phyloP scores from a whole-genome alignment of 768 basidiomycete genomes.

The Boletus vermiculosoides region DNA sequence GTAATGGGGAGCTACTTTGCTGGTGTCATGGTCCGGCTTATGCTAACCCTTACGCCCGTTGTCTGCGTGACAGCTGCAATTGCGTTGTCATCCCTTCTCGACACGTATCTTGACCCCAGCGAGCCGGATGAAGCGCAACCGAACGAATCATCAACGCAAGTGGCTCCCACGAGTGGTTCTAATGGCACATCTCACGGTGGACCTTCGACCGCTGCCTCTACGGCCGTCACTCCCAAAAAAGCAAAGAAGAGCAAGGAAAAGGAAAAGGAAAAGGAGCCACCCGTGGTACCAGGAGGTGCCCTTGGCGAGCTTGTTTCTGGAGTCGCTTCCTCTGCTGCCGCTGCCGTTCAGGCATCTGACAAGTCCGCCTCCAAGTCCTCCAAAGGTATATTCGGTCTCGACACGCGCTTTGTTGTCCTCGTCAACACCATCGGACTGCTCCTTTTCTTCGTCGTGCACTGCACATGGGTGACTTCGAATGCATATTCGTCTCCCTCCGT shows the following conservation, averaged over 20 bases:
- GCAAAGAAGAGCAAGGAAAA: constrained; percentile 63
- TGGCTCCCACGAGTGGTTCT: not conserved
- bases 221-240: constrained; percentile 34
- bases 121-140: constrained; percentile 50
- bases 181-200: constrained; percentile 19
- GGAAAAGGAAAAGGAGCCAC: constrained; percentile 52
- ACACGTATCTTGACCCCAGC: constrained; percentile 84
- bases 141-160: constrained; percentile 9
- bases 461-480: constrained; percentile 91
- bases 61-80: constrained; percentile 94
- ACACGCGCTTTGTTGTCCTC: constrained; percentile 76
- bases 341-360: constrained; percentile 23
- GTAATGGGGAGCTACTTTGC: constrained; percentile 97
- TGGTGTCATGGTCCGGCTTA: constrained; percentile 98
- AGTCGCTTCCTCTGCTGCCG: constrained; percentile 32
- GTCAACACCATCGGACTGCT: constrained; percentile 76
- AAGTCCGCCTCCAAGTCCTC: constrained; percentile 14
- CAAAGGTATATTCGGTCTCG: constrained; percentile 80
- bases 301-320: constrained; percentile 44
- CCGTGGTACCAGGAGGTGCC: constrained; percentile 34
- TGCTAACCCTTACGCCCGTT: constrained; percentile 95
- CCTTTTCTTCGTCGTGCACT: constrained; percentile 90
- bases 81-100: constrained; percentile 82
- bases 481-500: constrained; percentile 99
- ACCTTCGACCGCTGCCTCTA: constrained; percentile 28